Percentiles rank a stretch among this genome's conserved stretches.
Evolutionary conservation across 169 alveolate species (phyloP).

Genomic region (Cryptosporidium canis): DNA sequence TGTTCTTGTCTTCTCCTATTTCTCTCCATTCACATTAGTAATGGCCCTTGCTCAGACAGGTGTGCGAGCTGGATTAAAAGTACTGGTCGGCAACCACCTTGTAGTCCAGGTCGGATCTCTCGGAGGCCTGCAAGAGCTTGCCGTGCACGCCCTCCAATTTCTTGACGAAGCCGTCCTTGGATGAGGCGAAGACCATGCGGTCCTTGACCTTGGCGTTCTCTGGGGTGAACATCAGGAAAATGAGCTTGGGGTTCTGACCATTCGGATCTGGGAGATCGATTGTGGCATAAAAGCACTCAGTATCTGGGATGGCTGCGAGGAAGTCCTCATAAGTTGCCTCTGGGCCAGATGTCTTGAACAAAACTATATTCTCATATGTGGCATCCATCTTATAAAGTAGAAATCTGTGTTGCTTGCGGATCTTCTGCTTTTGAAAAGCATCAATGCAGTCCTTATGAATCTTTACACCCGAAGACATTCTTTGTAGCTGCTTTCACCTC

Average conservation of each 20-base stretch:
- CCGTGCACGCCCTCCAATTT: slow-evolving; percentile 78
- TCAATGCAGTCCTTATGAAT: slow-evolving; percentile 76
- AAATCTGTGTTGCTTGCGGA: slow-evolving; percentile 75
- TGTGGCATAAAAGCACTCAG: slow-evolving; percentile 79
- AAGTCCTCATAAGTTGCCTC: slow-evolving; percentile 73
- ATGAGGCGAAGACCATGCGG: slow-evolving; percentile 79
- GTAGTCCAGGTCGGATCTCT: slow-evolving; percentile 73
- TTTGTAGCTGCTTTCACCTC: neutral
- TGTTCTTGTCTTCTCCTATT: neutral
- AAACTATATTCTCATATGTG: slow-evolving; percentile 72
- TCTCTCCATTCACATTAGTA: neutral
- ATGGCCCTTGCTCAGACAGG: neutral
- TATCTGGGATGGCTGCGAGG: slow-evolving; percentile 72
- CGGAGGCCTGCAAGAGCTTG: slow-evolving; percentile 78
- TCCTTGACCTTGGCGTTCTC: slow-evolving; percentile 79
- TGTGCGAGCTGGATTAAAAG: slow-evolving; percentile 30
- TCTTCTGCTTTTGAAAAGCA: slow-evolving; percentile 76
- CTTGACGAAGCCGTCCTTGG: slow-evolving; percentile 79
- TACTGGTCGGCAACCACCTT: slow-evolving; percentile 30
- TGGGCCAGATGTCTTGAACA: slow-evolving; percentile 75
- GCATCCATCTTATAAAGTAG: slow-evolving; percentile 74
- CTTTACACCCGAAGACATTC: slow-evolving; percentile 78
- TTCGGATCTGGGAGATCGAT: slow-evolving; percentile 73
- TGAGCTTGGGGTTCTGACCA: slow-evolving; percentile 66
- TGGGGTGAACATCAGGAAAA: slow-evolving; percentile 78